Evolutionary conservation across 208 protist species (phyloP).

Genomic region (Acanthamoeba castellanii): DNA sequence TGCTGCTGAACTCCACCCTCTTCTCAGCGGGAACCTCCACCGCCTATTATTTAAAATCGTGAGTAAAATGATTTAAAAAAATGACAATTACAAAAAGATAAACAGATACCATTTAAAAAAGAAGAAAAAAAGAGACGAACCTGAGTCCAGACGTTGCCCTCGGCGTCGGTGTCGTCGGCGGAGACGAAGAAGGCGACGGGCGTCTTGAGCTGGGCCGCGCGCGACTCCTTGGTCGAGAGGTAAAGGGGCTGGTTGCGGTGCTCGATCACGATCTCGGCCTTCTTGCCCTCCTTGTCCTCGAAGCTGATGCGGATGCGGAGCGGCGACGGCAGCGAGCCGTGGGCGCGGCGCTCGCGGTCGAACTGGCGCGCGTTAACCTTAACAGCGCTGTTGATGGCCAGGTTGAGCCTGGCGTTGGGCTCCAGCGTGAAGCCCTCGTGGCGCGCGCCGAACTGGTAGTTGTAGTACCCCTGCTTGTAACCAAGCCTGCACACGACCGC

Average conservation of each 20-base stretch:
- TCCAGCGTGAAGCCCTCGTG: slow-evolving; percentile 1
- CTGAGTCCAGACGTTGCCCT: not conserved
- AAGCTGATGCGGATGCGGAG: slow-evolving; percentile 22
- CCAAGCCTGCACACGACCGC: not conserved
- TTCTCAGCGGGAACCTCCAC: not conserved
- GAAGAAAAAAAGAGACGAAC: too few species aligned
- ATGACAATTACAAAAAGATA: too few species aligned
- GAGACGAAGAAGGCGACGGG: not conserved
- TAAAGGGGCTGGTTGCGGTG: not conserved
- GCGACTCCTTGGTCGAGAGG: slow-evolving; percentile 29
- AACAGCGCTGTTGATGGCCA: slow-evolving; percentile 11
- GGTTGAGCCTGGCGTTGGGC: not conserved
- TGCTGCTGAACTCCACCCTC: not conserved
- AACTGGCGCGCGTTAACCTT: not conserved
- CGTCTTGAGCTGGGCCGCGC: not conserved
- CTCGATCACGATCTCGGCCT: not conserved
- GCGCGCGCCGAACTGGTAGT: not conserved
- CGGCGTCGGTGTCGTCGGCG: not conserved
- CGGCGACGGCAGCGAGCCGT: not conserved
- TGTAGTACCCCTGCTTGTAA: not conserved
- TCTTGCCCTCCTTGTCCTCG: slow-evolving; percentile 25
- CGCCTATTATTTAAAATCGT: too few species aligned
- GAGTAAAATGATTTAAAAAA: too few species aligned
- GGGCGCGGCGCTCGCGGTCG: not conserved
- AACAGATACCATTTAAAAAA: too few species aligned